A percentile compares a stretch with the other conserved stretches of the same genome.
These are phyloP conservation scores for Suhomyces xylopsoci DNA, from an alignment of 805 yeast genomes.

Conservation along the genomic window DNA sequence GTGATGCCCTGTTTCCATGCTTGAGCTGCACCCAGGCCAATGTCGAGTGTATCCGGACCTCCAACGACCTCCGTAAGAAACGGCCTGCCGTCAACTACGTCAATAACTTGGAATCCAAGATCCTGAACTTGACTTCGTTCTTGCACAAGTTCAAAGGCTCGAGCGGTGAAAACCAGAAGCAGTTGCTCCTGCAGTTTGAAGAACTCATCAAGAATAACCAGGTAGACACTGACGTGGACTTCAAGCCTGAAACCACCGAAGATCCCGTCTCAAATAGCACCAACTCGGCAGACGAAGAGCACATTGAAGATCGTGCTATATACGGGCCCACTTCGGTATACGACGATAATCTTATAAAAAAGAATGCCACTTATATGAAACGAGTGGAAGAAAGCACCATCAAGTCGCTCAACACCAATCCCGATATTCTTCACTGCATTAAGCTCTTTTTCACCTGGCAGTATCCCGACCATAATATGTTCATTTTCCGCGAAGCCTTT, in stretches of 20 bases:
- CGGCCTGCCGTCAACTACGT: slow-evolving; percentile 51
- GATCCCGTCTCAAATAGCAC: neutral
- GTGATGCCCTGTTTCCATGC: slow-evolving; percentile 50
- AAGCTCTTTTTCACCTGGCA: slow-evolving; percentile 59
- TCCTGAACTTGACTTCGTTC: slow-evolving; percentile 21
- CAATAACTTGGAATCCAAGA: slow-evolving; percentile 37
- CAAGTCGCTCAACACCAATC: slow-evolving; percentile 31
- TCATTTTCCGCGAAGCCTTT: slow-evolving; percentile 62
- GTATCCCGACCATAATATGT: slow-evolving; percentile 61
- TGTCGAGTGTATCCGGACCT: slow-evolving; percentile 45
- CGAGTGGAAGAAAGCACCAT: slow-evolving; percentile 14
- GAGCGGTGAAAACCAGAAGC: slow-evolving; percentile 16
- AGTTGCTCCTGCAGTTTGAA: slow-evolving; percentile 7
- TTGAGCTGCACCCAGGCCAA: slow-evolving; percentile 42
- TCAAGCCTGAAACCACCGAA: neutral
- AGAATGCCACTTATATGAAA: slow-evolving; percentile 10
- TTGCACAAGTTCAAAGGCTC: slow-evolving; percentile 22
- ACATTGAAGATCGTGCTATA: slow-evolving; percentile 30
- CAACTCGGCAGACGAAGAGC: neutral
- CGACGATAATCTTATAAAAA: slow-evolving; percentile 26
- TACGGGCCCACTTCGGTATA: slow-evolving; percentile 48
- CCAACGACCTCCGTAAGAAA: slow-evolving; percentile 49
- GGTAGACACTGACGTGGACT: neutral
- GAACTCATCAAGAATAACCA: slow-evolving; percentile 7
- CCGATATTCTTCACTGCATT: slow-evolving; percentile 34